Conservation (phyloP, 352 stramenopile species). For the Pythium pectinolyticum region DNA sequence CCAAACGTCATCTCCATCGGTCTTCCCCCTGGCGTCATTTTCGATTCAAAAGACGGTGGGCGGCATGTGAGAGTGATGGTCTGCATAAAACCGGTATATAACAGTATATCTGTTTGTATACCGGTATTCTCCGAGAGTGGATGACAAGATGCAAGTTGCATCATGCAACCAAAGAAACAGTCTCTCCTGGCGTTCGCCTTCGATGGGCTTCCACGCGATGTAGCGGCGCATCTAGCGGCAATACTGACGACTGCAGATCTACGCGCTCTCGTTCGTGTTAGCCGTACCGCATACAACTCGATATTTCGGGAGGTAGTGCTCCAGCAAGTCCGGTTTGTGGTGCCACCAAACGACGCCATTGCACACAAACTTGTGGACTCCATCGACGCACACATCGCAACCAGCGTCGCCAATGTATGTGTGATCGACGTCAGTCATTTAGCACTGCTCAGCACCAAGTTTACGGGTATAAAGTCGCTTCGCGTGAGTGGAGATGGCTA, state of each 20-base stretch:
- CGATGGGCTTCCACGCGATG: constrained; percentile 18
- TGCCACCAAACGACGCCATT: constrained; percentile 14
- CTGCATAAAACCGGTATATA: background rate
- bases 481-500: constrained; percentile 10
- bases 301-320: constrained; percentile 17
- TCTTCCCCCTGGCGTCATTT: background rate
- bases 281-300: constrained; percentile 2
- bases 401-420: background rate
- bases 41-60: background rate
- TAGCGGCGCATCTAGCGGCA: constrained; percentile 8
- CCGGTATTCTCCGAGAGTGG: background rate
- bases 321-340: background rate
- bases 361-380: background rate
- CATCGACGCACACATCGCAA: background rate
- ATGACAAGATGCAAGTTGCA: too few relatives aligned
- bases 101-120: too few relatives aligned
- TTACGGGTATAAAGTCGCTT: background rate
- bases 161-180: too few relatives aligned
- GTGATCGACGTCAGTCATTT: constrained; percentile 7
- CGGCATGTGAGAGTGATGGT: background rate
- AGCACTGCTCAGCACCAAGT: background rate
- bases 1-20: background rate
- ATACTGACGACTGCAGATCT: background rate
- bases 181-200: background rate
- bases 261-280: constrained; percentile 10